phyloP scores from a whole-genome alignment of 805 yeast species.

The Debaryomyces maramus region DNA sequence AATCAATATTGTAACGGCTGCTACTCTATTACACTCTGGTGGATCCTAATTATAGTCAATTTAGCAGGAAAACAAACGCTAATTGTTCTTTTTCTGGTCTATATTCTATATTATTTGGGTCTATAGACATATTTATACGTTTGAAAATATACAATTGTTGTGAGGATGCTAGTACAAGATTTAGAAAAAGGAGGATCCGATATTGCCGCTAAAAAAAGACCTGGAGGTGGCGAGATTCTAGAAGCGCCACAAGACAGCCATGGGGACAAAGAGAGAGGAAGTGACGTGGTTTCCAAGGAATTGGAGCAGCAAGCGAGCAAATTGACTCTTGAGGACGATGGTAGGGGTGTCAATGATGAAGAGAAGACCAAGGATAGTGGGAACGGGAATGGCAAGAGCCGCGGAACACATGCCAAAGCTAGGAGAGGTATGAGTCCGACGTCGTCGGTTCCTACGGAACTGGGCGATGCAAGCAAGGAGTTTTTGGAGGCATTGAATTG shows the following conservation, averaged over 20 bases:
- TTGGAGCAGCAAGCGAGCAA: neutral
- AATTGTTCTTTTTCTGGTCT: too few relatives aligned
- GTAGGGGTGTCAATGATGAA: neutral
- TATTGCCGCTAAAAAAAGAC: constrained; percentile 2
- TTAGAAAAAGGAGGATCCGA: neutral
- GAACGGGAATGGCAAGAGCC: neutral
- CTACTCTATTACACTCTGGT: constrained; percentile 4
- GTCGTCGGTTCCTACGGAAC: too few relatives aligned
- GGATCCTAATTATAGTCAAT: too few relatives aligned
- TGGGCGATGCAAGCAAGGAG: neutral
- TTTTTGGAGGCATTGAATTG: constrained; percentile 8
- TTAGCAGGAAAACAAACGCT: too few relatives aligned
- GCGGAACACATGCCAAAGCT: too few relatives aligned
- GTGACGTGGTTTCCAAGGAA: neutral
- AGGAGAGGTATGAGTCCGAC: too few relatives aligned
- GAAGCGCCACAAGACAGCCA: neutral
- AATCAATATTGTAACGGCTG: constrained; percentile 2
- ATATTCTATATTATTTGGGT: too few relatives aligned
- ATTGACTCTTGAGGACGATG: neutral
- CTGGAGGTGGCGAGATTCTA: neutral
- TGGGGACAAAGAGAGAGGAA: neutral
- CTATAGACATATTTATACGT: neutral
- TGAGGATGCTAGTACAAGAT: neutral
- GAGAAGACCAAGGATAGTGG: neutral
- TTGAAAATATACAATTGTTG: neutral